Conservation (phyloP, 2,329 filamentous ascomycete species). For the Penicillium brasilianum region DNA sequence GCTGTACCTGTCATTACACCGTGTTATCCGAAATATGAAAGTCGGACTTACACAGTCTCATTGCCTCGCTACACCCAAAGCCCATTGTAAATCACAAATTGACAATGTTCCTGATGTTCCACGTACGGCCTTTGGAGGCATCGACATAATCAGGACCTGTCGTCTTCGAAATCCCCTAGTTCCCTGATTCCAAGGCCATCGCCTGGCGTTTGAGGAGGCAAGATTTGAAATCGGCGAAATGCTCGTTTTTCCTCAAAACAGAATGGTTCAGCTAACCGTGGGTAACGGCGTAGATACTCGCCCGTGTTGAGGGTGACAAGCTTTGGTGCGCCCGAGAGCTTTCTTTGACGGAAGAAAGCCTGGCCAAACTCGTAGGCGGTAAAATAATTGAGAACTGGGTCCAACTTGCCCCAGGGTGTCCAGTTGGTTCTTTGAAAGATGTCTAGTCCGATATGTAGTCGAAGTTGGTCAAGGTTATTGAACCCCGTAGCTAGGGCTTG, state of each 20-base stretch:
- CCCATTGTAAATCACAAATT: too few relatives aligned
- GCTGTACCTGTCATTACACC: too few relatives aligned
- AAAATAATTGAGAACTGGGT: background rate
- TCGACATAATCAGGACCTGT: slow-evolving; percentile 52
- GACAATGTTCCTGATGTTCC: background rate
- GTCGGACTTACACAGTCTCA: too few relatives aligned
- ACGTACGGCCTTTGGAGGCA: background rate
- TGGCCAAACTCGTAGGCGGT: background rate
- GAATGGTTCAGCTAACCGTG: background rate
- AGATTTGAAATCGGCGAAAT: background rate
- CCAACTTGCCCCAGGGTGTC: background rate
- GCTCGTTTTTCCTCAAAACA: background rate
- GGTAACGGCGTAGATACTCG: background rate
- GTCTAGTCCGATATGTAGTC: background rate
- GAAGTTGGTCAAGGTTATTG: background rate
- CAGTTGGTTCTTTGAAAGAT: background rate
- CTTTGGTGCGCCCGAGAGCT: background rate
- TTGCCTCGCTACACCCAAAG: too few relatives aligned
- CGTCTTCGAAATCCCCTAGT: slow-evolving; percentile 2
- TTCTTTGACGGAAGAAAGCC: background rate
- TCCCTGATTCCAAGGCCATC: background rate
- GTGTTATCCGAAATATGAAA: too few relatives aligned
- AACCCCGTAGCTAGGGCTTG: background rate
- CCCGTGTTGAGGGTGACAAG: background rate
- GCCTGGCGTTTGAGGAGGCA: background rate